A percentile compares a stretch with the other conserved stretches of the same genome.
Evolutionary conservation across 2,329 filamentous ascomycete species (phyloP).

Genomic region (Rutstroemia sp.): DNA sequence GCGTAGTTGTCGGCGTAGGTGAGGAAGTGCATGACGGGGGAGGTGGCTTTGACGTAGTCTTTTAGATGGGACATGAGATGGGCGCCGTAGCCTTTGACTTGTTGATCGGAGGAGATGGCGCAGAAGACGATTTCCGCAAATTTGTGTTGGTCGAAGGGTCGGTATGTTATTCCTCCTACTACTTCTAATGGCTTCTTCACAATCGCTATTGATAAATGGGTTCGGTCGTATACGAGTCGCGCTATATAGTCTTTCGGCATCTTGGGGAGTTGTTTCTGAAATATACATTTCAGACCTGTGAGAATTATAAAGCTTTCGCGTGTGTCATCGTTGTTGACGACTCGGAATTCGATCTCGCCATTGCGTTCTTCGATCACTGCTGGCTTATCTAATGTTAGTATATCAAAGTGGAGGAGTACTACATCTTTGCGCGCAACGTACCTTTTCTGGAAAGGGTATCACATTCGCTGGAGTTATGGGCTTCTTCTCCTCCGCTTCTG

Average conservation of each 20-base stretch:
- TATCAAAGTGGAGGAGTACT: neutral
- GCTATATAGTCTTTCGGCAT: conserved; percentile 99
- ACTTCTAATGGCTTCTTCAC: conserved; percentile 94
- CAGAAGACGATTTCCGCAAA: conserved; percentile 99
- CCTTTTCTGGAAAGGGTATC: conserved; percentile 87
- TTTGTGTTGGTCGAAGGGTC: conserved; percentile 82
- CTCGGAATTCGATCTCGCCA: conserved; percentile 92
- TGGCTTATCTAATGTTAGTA: conserved; percentile 41
- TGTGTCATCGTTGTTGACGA: conserved; percentile 92
- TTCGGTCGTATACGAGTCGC: conserved; percentile 92
- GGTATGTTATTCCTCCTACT: conserved; percentile 94
- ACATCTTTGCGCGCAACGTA: conserved; percentile 30
- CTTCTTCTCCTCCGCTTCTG: conserved; percentile 34
- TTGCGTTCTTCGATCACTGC: conserved; percentile 90
- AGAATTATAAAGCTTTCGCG: conserved; percentile 88
- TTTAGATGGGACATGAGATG: conserved; percentile 98
- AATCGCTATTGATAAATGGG: conserved; percentile 92
- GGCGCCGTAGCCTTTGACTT: conserved; percentile 96
- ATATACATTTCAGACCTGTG: conserved; percentile 93
- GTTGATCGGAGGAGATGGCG: conserved; percentile 93
- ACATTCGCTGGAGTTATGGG: conserved; percentile 41
- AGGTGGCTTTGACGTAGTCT: conserved; percentile 95
- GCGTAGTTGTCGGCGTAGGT: conserved; percentile 99
- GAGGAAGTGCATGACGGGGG: conserved; percentile 95
- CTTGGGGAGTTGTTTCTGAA: conserved; percentile 96